Base-by-base conservation (phyloP, 2,329 filamentous ascomycete species). In the Zasmidium angulare region DNA sequence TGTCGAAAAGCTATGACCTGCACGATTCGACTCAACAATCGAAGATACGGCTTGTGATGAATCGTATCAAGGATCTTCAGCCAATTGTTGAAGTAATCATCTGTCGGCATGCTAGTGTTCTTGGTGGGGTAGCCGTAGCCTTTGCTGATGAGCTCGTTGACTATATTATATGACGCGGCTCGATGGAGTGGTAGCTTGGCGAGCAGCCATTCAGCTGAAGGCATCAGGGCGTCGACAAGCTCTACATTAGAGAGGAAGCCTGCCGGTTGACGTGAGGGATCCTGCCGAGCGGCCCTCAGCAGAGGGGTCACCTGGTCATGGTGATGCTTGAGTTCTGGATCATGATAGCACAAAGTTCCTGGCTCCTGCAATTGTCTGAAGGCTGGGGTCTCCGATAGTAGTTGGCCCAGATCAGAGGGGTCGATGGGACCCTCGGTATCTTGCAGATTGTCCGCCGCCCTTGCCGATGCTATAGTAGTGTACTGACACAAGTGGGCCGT, bases 401-500 rank as follows among this genome's bases (percentile, higher is more conserved):
- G 80, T 65, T 88, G 86, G 6, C 81, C 81, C 61, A 87, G 83
- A 2, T 84, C 86, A 60, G 83, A 84, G 1, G 81, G 79, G 66
- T 88, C 85, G 64, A 7, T 19, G n/a, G 36, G 36, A 43, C 36
- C n/a, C n/a, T 43, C 7, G 79, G 62, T 46, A 24, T 53, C 31
- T 46, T 36, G 9, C 2, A 36, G 4, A 19, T 19, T 46, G 20
- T 19, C 21, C 14, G n/a, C 14, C 26, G 4, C 26, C 4, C 11
- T 11, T 19, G 40, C 43, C 11, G 56, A 43, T 3, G 21, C 29
- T 21, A 29, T 58, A 46, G 67, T 70, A 6, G 70, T 61, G 53
- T 79, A 76, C 55, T 76, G 77, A 66, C 91, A 96, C 1, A 96
- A 76, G 14, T 84, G 84, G 61, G 77, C 79, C 63, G 90, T 86